A percentile compares a stretch with the other conserved stretches of the same genome.
Evolutionary conservation across 768 basidiomycete species (phyloP).

Genomic region (Rhizopogon roseolus): DNA sequence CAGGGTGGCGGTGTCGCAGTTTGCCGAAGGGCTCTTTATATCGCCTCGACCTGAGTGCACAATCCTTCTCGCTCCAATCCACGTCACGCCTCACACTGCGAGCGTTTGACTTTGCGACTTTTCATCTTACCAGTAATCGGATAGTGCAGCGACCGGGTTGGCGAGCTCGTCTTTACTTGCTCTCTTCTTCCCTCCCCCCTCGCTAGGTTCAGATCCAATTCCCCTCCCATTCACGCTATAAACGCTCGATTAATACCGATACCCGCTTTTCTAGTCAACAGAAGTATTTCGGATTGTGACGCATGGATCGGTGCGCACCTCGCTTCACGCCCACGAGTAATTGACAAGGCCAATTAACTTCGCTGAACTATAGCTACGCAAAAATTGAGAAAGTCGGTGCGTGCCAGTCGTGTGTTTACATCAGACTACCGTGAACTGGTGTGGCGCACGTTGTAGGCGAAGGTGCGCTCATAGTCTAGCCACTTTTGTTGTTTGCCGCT

Average conservation of each 20-base stretch:
- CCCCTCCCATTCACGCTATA: conserved; percentile 1
- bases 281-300: not conserved
- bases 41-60: not conserved
- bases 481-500: conserved; percentile 4
- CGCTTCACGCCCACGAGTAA: conserved; percentile 1
- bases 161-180: conserved; percentile 6
- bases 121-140: conserved; percentile 8
- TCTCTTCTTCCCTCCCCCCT: not conserved
- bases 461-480: conserved; percentile 23
- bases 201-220: not conserved
- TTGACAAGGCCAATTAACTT: conserved; percentile 12
- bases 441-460: conserved; percentile 33
- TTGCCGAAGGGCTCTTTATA: conserved; percentile 9
- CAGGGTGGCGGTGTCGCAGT: conserved; percentile 9
- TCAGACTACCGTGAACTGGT: conserved; percentile 9
- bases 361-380: conserved; percentile 64
- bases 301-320: conserved; percentile 30
- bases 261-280: conserved; percentile 1
- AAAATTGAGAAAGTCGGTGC: conserved; percentile 98
- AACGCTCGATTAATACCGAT: conserved; percentile 1
- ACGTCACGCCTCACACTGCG: conserved; percentile 1
- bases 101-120: conserved; percentile 4
- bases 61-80: conserved; percentile 3
- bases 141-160: conserved; percentile 2
- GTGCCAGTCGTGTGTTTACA: conserved; percentile 30